Evolutionary conservation across 1,139 yeast genomes (phyloP).

Genomic region (Scheffersomyces insectosa): DNA sequence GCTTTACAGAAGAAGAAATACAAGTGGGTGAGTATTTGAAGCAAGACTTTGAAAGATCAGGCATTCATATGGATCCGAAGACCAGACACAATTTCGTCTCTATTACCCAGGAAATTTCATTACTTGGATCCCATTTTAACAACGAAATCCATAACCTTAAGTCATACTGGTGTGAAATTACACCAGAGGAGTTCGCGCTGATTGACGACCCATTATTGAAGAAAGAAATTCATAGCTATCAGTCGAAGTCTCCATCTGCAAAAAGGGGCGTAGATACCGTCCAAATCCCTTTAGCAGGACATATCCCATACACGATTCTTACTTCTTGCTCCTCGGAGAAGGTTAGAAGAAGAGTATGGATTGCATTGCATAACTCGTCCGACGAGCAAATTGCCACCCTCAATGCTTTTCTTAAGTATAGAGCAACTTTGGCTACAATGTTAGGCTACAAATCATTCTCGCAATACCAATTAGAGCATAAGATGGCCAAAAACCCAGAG

Average conservation of each 20-base stretch:
- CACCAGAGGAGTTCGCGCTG: conserved; percentile 30
- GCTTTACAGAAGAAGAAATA: conserved; percentile 67
- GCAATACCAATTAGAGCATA: conserved; percentile 80
- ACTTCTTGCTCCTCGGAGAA: conserved; percentile 57
- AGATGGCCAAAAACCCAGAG: conserved; percentile 84
- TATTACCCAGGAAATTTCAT: conserved; percentile 78
- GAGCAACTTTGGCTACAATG: conserved; percentile 73
- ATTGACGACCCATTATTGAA: conserved; percentile 25
- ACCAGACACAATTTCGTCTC: conserved; percentile 72
- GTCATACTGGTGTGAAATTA: conserved; percentile 39
- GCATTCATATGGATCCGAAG: conserved; percentile 75
- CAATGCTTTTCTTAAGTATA: conserved; percentile 57
- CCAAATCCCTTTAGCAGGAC: conserved; percentile 68
- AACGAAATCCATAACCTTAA: conserved; percentile 53
- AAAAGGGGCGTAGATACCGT: conserved; percentile 23
- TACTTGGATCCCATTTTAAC: conserved; percentile 77
- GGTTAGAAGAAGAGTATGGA: conserved; percentile 72
- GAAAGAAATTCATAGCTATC: conserved; percentile 28
- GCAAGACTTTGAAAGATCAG: conserved; percentile 88
- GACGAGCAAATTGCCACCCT: conserved; percentile 60
- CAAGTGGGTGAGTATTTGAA: conserved; percentile 79
- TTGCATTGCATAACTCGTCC: conserved; percentile 62
- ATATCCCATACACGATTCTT: conserved; percentile 65
- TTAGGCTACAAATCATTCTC: conserved; percentile 74
- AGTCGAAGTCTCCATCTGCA: conserved; percentile 15